A percentile compares a stretch with the other conserved stretches of the same genome.
Conservation (phyloP, 2,329 filamentous ascomycete genomes). For the Coniella vitis region DNA sequence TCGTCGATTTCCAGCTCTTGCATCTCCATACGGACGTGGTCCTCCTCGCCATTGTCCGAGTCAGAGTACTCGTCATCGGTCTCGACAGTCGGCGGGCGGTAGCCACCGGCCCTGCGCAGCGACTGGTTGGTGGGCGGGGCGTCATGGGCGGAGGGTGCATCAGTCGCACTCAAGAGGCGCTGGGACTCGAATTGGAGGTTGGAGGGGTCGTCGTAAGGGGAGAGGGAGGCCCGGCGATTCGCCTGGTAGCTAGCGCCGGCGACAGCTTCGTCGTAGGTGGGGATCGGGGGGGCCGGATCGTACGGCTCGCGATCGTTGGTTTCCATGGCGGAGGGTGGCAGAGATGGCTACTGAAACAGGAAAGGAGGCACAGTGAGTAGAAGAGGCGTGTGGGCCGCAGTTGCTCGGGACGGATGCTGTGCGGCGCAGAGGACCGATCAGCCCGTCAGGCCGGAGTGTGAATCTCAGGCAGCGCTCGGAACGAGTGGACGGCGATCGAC, state of each 20-base stretch:
- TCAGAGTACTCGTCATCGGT: slow-evolving; percentile 59
- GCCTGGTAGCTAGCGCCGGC: slow-evolving; percentile 51
- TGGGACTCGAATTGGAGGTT: slow-evolving; percentile 54
- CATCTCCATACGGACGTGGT: slow-evolving; percentile 71
- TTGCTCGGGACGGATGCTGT: too few relatives aligned
- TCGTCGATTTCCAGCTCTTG: slow-evolving; percentile 72
- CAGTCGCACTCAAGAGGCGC: slow-evolving; percentile 58
- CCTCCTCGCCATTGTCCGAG: slow-evolving; percentile 46
- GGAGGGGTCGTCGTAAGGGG: slow-evolving; percentile 53
- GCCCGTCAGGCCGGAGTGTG: too few relatives aligned
- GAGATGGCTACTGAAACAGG: background rate
- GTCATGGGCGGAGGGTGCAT: slow-evolving; percentile 29
- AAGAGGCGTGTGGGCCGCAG: too few relatives aligned
- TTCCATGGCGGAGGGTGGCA: slow-evolving; percentile 24
- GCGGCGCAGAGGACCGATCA: too few relatives aligned
- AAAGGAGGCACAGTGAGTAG: background rate
- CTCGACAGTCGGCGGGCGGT: slow-evolving; percentile 77
- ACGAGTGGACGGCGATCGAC: too few relatives aligned
- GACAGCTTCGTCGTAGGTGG: slow-evolving; percentile 75
- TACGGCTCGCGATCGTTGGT: slow-evolving; percentile 51
- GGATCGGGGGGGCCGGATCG: slow-evolving; percentile 66
- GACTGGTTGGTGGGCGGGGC: slow-evolving; percentile 18
- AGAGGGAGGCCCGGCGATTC: slow-evolving; percentile 31
- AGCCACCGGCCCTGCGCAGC: slow-evolving; percentile 46
- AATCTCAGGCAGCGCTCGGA: too few relatives aligned